Conservation (phyloP, 2,329 filamentous ascomycete genomes). For the Aspergillus unguis region DNA sequence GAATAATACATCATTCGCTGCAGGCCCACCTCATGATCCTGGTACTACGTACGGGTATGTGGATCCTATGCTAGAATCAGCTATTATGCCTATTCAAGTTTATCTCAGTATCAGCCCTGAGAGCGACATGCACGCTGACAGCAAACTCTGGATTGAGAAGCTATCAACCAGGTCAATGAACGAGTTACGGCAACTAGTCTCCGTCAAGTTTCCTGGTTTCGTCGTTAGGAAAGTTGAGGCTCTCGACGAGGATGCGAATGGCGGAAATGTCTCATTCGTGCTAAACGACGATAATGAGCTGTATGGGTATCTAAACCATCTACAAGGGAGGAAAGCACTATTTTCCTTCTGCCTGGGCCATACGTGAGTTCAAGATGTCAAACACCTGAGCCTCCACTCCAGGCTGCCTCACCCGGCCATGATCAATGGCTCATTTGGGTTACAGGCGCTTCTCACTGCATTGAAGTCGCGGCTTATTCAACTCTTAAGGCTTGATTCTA, state of each 20-base stretch:
- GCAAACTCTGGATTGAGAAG: constrained; percentile 62
- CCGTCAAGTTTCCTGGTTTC: constrained; percentile 59
- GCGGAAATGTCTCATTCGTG: constrained; percentile 59
- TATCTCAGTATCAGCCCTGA: constrained; percentile 67
- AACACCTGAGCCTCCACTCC: no score
- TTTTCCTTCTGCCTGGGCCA: constrained; percentile 47
- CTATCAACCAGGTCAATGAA: constrained; percentile 57
- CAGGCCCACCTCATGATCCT: constrained; percentile 28
- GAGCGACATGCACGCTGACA: constrained; percentile 52
- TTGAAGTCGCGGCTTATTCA: no score
- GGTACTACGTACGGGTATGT: constrained; percentile 34
- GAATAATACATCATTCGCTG: constrained; percentile 45
- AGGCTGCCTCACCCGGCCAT: no score
- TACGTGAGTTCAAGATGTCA: not conserved
- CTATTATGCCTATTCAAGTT: constrained; percentile 51
- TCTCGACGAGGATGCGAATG: constrained; percentile 58
- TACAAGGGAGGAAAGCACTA: constrained; percentile 54
- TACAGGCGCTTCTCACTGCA: no score
- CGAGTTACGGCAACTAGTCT: constrained; percentile 62
- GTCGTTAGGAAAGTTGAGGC: constrained; percentile 63
- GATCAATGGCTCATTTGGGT: no score
- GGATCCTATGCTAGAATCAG: constrained; percentile 34
- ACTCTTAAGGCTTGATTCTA: not conserved
- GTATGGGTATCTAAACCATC: constrained; percentile 66
- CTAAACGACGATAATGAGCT: constrained; percentile 72